A percentile compares a stretch with the other conserved stretches of the same genome.
phyloP scores from a whole-genome alignment of 257 asterid genomes.

The Handroanthus guayacan region DNA sequence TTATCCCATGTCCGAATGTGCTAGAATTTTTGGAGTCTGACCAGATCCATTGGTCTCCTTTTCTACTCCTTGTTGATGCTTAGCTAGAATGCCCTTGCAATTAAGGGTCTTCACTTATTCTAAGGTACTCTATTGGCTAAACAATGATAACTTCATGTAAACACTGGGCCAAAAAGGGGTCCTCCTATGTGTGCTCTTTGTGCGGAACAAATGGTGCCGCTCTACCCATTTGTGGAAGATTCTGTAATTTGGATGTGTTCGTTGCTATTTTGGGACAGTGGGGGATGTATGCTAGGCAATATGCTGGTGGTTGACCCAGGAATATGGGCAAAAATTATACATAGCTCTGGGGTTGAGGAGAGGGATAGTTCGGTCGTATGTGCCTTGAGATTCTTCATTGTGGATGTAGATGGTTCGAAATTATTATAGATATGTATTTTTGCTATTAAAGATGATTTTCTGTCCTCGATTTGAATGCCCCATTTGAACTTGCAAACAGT shows the following conservation, averaged over 20 bases:
- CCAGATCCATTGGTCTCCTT: neutral
- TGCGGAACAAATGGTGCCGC: neutral
- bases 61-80: neutral
- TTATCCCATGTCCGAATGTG: neutral
- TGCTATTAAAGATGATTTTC: no score
- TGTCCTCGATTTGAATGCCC: neutral
- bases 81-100: neutral
- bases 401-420: neutral
- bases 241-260: neutral
- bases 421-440: no score
- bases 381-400: neutral
- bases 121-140: neutral
- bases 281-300: neutral
- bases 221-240: neutral
- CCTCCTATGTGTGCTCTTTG: neutral
- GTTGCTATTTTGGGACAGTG: neutral
- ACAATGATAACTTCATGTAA: neutral
- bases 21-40: neutral
- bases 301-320: neutral
- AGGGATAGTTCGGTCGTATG: neutral
- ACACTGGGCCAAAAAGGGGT: neutral
- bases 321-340: neutral
- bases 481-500: neutral
- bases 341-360: neutral
- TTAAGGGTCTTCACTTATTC: slow-evolving; percentile 10